Conservation (phyloP, 192 early-diverging fungal species). For the Coemansia sp. region DNA sequence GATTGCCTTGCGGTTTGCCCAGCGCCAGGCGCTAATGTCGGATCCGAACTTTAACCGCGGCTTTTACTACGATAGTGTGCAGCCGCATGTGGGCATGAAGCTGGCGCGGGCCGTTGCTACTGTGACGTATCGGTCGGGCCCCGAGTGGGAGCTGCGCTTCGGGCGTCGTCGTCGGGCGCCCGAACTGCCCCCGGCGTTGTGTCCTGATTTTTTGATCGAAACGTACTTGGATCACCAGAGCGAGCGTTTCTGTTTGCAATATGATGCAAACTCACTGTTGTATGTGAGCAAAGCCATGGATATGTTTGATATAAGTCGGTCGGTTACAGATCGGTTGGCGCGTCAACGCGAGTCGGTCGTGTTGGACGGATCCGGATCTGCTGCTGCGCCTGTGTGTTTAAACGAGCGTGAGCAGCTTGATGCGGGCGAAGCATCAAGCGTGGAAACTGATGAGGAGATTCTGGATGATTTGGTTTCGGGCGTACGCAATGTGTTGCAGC, state of each 20-base stretch:
- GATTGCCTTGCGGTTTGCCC: conserved; percentile 89
- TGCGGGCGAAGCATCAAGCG: conserved; percentile 11
- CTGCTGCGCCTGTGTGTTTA: conserved; percentile 21
- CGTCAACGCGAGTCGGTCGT: conserved; percentile 47
- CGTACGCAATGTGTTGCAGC: conserved; percentile 58
- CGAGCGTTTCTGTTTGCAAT: conserved; percentile 88
- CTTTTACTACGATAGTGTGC: conserved; percentile 84
- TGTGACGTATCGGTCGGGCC: conserved; percentile 91
- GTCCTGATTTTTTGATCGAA: conserved; percentile 93
- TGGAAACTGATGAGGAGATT: conserved; percentile 46
- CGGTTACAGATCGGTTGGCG: conserved; percentile 45
- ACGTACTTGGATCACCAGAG: conserved; percentile 97
- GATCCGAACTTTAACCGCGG: conserved; percentile 96
- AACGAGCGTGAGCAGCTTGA: conserved; percentile 21
- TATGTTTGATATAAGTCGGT: conserved; percentile 90
- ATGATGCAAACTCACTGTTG: conserved; percentile 90
- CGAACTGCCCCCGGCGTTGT: conserved; percentile 73
- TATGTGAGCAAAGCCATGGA: conserved; percentile 99
- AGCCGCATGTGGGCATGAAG: conserved; percentile 95
- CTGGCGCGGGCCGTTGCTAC: conserved; percentile 92
- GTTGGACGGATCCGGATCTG: background rate
- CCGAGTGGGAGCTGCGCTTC: conserved; percentile 97
- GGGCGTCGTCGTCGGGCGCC: conserved; percentile 79
- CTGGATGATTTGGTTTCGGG: conserved; percentile 69
- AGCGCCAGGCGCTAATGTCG: conserved; percentile 85